Percentiles rank a stretch among this genome's conserved stretches.
phyloP scores from a whole-genome alignment of 225 moss, liverwort and hornwort genomes.

The Lunularia cruciata region DNA sequence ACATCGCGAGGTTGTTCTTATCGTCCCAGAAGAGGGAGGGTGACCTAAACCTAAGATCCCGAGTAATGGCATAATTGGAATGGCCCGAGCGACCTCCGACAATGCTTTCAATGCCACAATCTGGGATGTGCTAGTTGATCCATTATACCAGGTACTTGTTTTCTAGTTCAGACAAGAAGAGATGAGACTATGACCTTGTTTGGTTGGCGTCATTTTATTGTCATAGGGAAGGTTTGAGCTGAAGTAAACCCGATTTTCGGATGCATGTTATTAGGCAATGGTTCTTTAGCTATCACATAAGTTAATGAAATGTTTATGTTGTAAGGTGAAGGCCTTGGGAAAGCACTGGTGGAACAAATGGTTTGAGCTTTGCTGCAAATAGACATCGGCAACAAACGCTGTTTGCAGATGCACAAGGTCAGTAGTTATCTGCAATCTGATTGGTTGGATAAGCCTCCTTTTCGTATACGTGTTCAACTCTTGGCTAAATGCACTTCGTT shows the following conservation, averaged over 20 bases:
- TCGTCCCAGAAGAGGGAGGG: slow-evolving; percentile 53
- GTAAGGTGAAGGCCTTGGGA: slow-evolving; percentile 96
- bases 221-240: too few relatives aligned
- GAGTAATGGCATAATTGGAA: slow-evolving; percentile 94
- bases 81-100: slow-evolving; percentile 99
- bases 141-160: slow-evolving; percentile 74
- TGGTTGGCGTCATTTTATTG: too few relatives aligned
- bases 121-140: slow-evolving; percentile 99
- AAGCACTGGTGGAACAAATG: slow-evolving; percentile 99
- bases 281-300: too few relatives aligned
- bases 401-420: slow-evolving; percentile 98
- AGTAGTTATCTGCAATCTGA: not conserved
- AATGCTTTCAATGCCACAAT: slow-evolving; percentile 99
- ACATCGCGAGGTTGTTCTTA: too few relatives aligned
- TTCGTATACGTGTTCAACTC: too few relatives aligned
- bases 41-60: too few relatives aligned
- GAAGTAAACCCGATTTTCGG: too few relatives aligned
- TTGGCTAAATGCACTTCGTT: too few relatives aligned
- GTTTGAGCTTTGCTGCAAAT: slow-evolving; percentile 88
- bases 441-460: too few relatives aligned
- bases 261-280: too few relatives aligned
- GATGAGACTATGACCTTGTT: too few relatives aligned
- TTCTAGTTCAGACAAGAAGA: too few relatives aligned
- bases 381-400: slow-evolving; percentile 97
- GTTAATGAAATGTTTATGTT: slow-evolving; percentile 3